Conservation (phyloP, 148 eudicot species). For the Cornus suecica region DNA sequence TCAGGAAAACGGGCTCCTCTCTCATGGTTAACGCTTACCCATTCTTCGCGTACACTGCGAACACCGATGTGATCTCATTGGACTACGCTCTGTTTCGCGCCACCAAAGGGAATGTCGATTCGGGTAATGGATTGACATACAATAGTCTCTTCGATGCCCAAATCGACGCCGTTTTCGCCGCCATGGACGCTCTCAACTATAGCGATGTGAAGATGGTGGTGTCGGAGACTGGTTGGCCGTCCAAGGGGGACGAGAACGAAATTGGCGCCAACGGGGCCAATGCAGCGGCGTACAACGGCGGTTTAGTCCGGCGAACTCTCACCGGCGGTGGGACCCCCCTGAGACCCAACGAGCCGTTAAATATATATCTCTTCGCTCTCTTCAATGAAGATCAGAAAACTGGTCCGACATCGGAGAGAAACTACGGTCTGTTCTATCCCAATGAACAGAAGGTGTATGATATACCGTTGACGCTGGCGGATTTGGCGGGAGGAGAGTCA, state of each 20-base stretch:
- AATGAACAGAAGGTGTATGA: slow-evolving; percentile 59
- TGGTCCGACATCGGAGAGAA: slow-evolving; percentile 75
- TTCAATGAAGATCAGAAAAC: slow-evolving; percentile 76
- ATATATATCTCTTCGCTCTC: slow-evolving; percentile 67
- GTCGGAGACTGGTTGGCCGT: slow-evolving; percentile 82
- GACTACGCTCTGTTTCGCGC: slow-evolving; percentile 65
- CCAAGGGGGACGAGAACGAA: slow-evolving; percentile 59
- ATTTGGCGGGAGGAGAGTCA: neutral
- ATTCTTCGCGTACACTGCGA: slow-evolving; percentile 65
- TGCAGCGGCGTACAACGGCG: slow-evolving; percentile 81
- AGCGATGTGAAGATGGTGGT: slow-evolving; percentile 57
- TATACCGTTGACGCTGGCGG: slow-evolving; percentile 43
- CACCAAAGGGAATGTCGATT: slow-evolving; percentile 46
- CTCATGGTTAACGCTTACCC: slow-evolving; percentile 85
- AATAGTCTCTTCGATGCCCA: slow-evolving; percentile 70
- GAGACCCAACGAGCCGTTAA: slow-evolving; percentile 51
- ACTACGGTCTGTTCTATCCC: slow-evolving; percentile 85
- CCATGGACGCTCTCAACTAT: slow-evolving; percentile 37
- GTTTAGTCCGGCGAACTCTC: slow-evolving; percentile 53
- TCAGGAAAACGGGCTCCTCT: slow-evolving; percentile 51
- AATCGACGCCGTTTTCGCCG: slow-evolving; percentile 76
- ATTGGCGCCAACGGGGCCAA: slow-evolving; percentile 48
- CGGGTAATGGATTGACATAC: slow-evolving; percentile 59
- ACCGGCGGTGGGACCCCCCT: slow-evolving; percentile 71
- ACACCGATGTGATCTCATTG: slow-evolving; percentile 55